Evolutionary conservation across 2,329 filamentous ascomycete species (phyloP).

Genomic region (Fusarium nanum): DNA sequence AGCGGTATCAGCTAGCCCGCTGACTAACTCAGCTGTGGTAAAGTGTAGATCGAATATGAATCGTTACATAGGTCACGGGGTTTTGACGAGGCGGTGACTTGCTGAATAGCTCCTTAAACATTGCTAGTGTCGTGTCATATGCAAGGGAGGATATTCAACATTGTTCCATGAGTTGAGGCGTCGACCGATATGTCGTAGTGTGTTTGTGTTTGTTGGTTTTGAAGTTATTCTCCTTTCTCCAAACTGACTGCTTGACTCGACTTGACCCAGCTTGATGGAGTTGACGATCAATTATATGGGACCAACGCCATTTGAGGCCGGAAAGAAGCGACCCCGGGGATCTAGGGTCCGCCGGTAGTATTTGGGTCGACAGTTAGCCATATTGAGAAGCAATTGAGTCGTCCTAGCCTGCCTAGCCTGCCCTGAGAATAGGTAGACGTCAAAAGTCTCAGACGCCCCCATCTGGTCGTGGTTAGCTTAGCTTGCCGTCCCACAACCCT

Average conservation of each 20-base stretch:
- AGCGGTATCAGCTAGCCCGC: constrained; percentile 11
- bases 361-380: constrained; percentile 27
- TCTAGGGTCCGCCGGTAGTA: constrained; percentile 18
- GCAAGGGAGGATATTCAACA: constrained; percentile 31
- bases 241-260: constrained; percentile 16
- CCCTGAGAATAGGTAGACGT: constrained; percentile 24
- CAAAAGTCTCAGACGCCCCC: constrained; percentile 36
- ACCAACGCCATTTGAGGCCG: constrained; percentile 33
- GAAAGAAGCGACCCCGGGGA: constrained; percentile 41
- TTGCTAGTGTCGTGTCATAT: constrained; percentile 29
- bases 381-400: constrained; percentile 31
- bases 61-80: constrained; percentile 19
- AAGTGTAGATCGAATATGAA: constrained; percentile 27
- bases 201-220: constrained; percentile 14
- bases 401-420: constrained; percentile 26
- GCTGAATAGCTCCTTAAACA: constrained; percentile 8
- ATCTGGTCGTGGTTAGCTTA: constrained; percentile 21
- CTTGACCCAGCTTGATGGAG: constrained; percentile 10
- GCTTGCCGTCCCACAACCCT: constrained; percentile 27
- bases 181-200: constrained; percentile 27
- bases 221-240: constrained; percentile 32
- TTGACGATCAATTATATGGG: constrained; percentile 25
- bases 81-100: constrained; percentile 14
- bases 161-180: constrained; percentile 18
- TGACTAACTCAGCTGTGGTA: constrained; percentile 6